A percentile compares a stretch with the other conserved stretches of the same genome.
Conservation (phyloP, 805 yeast species). For the Teunomyces pallodes region DNA sequence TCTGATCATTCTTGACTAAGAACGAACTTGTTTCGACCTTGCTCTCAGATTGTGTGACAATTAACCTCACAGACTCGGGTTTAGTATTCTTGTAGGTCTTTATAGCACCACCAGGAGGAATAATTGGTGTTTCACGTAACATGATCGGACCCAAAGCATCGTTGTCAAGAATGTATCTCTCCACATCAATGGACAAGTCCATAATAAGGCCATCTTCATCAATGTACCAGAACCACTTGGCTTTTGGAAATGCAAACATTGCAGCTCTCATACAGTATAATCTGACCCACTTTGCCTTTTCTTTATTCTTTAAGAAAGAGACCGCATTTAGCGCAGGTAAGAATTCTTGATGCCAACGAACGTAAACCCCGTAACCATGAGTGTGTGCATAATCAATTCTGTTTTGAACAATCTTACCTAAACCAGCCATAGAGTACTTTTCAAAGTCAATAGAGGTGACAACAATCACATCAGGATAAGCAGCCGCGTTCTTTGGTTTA, state of each 20-base stretch:
- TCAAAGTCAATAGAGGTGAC: slow-evolving; percentile 81
- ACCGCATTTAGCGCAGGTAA: slow-evolving; percentile 51
- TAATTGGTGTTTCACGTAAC: slow-evolving; percentile 68
- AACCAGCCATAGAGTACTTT: slow-evolving; percentile 53
- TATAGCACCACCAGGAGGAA: slow-evolving; percentile 65
- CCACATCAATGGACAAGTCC: slow-evolving; percentile 62
- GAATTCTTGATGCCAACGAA: slow-evolving; percentile 85
- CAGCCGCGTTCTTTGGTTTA: slow-evolving; percentile 30
- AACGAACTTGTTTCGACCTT: slow-evolving; percentile 70
- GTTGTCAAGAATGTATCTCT: slow-evolving; percentile 57
- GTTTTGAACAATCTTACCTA: slow-evolving; percentile 74
- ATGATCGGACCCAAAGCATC: slow-evolving; percentile 62
- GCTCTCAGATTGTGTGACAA: slow-evolving; percentile 66
- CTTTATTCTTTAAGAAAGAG: slow-evolving; percentile 39
- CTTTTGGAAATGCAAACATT: slow-evolving; percentile 87
- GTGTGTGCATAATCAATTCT: slow-evolving; percentile 84
- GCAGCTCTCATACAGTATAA: slow-evolving; percentile 74
- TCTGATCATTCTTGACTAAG: slow-evolving; percentile 62
- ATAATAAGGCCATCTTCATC: slow-evolving; percentile 77
- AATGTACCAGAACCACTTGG: slow-evolving; percentile 88
- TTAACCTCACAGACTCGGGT: slow-evolving; percentile 53
- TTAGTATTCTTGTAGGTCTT: slow-evolving; percentile 63
- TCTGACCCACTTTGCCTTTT: slow-evolving; percentile 61
- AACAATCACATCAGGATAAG: slow-evolving; percentile 64
- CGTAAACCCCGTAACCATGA: slow-evolving; percentile 78